These are phyloP conservation scores for Trichoderma simmonsii DNA, from an alignment of 2,329 filamentous ascomycete genomes.

Conservation along the genomic window DNA sequence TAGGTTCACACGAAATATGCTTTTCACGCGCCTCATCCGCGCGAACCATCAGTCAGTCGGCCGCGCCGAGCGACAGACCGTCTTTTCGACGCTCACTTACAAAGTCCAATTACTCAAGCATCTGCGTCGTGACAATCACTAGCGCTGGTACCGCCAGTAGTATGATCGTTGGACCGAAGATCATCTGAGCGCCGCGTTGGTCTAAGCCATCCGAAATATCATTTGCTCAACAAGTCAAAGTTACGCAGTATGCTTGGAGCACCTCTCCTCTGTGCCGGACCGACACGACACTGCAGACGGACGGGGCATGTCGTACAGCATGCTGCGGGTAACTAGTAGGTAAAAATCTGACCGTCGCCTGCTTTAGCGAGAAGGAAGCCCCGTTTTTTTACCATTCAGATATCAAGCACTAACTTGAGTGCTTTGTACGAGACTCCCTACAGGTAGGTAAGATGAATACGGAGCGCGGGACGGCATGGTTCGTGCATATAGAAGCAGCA, in stretches of 20 bases:
- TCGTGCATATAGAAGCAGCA: not conserved
- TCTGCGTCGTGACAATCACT: not conserved
- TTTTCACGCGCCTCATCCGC: conserved; percentile 7
- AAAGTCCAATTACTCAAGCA: not conserved
- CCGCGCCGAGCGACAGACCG: conserved; percentile 11
- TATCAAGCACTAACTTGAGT: not conserved
- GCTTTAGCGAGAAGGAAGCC: conserved; percentile 12
- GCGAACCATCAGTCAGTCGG: not conserved
- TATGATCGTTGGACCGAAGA: not conserved
- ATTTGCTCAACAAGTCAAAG: not conserved
- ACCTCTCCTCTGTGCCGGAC: conserved; percentile 6
- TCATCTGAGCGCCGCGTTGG: not conserved
- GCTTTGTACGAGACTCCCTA: not conserved
- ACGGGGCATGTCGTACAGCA: conserved; percentile 15
- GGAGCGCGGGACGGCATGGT: not conserved
- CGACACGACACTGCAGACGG: conserved; percentile 12
- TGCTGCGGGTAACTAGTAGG: conserved; percentile 5
- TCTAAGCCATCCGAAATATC: not conserved
- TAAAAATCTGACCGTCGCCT: conserved; percentile 11
- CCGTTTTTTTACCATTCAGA: not conserved
- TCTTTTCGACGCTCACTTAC: not conserved
- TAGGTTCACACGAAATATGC: not conserved
- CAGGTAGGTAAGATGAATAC: not conserved
- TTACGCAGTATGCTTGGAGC: not conserved
- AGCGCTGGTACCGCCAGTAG: not conserved